Percentiles rank a stretch among this genome's conserved stretches.
Evolutionary conservation across 495 filamentous ascomycete species (phyloP).

Genomic region (Penicillium alfredii): DNA sequence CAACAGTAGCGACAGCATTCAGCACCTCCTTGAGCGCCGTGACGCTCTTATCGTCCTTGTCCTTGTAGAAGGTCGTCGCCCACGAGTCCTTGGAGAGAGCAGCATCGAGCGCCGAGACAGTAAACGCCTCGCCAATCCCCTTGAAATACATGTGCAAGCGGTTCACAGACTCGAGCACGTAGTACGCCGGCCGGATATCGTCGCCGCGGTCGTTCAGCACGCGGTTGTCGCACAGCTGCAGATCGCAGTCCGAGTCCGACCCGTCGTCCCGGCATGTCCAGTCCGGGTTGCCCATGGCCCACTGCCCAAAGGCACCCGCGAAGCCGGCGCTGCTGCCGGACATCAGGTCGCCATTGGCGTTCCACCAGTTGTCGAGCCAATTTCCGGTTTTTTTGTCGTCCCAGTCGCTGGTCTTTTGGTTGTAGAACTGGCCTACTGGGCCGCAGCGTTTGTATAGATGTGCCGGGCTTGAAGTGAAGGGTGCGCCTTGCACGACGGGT

Average conservation of each 20-base stretch:
- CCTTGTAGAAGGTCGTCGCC: conserved; percentile 21
- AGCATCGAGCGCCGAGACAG: conserved; percentile 18
- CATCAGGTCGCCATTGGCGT: conserved; percentile 6
- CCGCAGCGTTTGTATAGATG: no score
- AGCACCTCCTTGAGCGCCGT: conserved; percentile 14
- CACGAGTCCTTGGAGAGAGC: conserved; percentile 21
- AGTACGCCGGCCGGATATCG: conserved; percentile 18
- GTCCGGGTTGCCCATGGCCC: conserved; percentile 24
- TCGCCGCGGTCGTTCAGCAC: conserved; percentile 15
- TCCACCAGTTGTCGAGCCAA: conserved; percentile 24
- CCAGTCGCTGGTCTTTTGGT: conserved; percentile 14
- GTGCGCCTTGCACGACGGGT: no score
- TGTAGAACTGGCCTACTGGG: conserved; percentile 16
- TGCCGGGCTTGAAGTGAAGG: no score
- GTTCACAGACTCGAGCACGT: conserved; percentile 21
- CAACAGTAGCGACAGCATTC: conserved; percentile 7
- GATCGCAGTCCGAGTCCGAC: conserved; percentile 17
- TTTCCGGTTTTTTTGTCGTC: conserved; percentile 13
- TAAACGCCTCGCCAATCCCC: conserved; percentile 18
- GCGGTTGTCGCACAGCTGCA: conserved; percentile 17
- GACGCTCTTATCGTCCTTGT: conserved; percentile 20
- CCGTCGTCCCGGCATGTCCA: conserved; percentile 22
- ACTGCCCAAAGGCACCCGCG: conserved; percentile 19
- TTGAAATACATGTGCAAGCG: conserved; percentile 18
- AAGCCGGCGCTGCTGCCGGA: conserved; percentile 14